Conservation (phyloP, 164 flowering plant species). For the Vitis labrusca region DNA sequence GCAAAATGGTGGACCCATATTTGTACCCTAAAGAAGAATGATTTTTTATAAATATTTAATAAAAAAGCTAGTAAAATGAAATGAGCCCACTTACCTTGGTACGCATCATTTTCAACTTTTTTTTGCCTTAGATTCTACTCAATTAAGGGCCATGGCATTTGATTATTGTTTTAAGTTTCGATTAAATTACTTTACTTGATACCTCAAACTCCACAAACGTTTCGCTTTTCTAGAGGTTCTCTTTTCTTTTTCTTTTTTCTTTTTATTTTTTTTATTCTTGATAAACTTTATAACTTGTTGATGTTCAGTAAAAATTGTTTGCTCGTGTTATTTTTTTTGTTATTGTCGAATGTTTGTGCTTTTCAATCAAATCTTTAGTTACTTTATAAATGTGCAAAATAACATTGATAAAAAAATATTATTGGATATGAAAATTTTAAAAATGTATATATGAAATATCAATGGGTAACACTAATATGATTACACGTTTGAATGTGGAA, state of each 20-base stretch:
- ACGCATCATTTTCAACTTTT: slow-evolving; percentile 15
- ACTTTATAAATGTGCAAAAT: too few relatives aligned
- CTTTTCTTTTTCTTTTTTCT: slow-evolving; percentile 7
- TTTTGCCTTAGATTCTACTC: slow-evolving; percentile 24
- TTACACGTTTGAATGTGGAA: too few relatives aligned
- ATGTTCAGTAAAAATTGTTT: too few relatives aligned
- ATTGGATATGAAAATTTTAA: too few relatives aligned
- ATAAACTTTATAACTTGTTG: too few relatives aligned
- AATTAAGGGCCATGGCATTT: slow-evolving; percentile 8
- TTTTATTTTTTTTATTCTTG: slow-evolving; percentile 3
- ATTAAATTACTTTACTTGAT: background rate
- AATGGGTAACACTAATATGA: too few relatives aligned
- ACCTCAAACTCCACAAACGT: slow-evolving; percentile 16
- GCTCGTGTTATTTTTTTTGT: too few relatives aligned
- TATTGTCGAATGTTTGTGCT: background rate
- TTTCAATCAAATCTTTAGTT: background rate
- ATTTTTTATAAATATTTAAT: background rate
- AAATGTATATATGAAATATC: too few relatives aligned
- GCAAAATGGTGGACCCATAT: too few relatives aligned
- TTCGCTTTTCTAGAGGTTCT: background rate
- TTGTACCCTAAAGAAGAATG: background rate
- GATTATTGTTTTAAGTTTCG: background rate
- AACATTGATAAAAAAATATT: too few relatives aligned
- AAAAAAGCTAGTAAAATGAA: too few relatives aligned
- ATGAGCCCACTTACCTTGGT: background rate